Base-by-base conservation (phyloP, 768 basidiomycete species). In the Naganishia kalamii region DNA sequence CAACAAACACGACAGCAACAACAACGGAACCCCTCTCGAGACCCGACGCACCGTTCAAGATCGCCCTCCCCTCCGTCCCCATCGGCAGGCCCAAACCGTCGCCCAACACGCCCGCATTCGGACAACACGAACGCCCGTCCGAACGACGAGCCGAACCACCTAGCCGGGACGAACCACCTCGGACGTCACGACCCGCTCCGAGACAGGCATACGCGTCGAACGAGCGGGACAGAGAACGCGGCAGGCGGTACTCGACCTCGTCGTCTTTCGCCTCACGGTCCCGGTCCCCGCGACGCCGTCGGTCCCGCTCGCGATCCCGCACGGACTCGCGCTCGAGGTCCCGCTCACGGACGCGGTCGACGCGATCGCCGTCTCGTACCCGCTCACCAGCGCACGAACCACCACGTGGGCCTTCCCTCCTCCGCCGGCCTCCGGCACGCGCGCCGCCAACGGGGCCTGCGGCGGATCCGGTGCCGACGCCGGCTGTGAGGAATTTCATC, bases 361-460 rank as follows among this genome's bases (percentile, higher is more conserved):
- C 54, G 54, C 33, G 54, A 23, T 37, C 54, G 29, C 33, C 23
- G 12, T 57, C 54, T 1, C 2, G 35, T 33, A 35, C 25, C 8
- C 33, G 13, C 7, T 10, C 43, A 15, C 19, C 7, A 44, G 19
- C 54, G 4, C 33, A 33, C 8, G 21, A 33, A 19, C 37, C 40
- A 29, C 54, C 54, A 12, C 33, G 33, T 21, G 54, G 35, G n/a
- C 54, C 54, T 19, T 57, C 54, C 2, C 40, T 35, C n/a, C 40
- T 57, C 37, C 19, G 12, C 13, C 54, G 54, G 40, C 33, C 35
- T 1, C 23, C 23, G 12, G 11, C 40, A 23, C 54, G 54, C 8
- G 21, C 21, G 43, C 54, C 54, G 21, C 54, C 54, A 40, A 57
- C 54, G n/a, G 54, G 54, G 1, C 54, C 54, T 3, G 54, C 54